Conservation (phyloP, 1,284 basidiomycete species). For the Tausonia pullulans region DNA sequence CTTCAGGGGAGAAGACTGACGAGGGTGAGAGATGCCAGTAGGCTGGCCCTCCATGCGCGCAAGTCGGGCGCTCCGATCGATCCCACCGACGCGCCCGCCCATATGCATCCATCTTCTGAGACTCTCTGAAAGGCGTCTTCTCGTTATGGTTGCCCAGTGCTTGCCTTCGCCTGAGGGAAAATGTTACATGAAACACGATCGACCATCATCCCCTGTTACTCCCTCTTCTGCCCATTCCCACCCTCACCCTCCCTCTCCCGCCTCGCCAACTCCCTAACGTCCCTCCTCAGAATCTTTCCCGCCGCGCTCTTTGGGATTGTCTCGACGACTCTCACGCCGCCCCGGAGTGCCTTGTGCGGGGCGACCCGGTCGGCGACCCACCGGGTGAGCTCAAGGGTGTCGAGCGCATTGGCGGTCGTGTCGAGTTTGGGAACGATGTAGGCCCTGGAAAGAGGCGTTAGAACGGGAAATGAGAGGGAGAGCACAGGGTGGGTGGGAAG, state of each 20-base stretch:
- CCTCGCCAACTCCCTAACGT: conserved; percentile 25
- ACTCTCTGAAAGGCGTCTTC: too few species aligned
- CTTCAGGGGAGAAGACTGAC: too few species aligned
- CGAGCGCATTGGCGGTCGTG: conserved; percentile 26
- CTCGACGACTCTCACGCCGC: conserved; percentile 37
- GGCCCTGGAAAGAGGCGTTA: conserved; percentile 38
- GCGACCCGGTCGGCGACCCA: conserved; percentile 49
- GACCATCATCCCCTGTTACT: not conserved
- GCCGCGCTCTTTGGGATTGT: conserved; percentile 38
- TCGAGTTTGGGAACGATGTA: conserved; percentile 47
- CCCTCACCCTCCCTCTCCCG: not conserved
- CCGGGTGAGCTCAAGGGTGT: conserved; percentile 43
- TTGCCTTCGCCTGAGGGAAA: too few species aligned
- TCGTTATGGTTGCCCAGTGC: too few species aligned
- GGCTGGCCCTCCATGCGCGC: too few species aligned
- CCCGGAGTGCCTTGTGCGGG: conserved; percentile 38
- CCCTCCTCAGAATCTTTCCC: conserved; percentile 33
- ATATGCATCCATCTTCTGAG: too few species aligned
- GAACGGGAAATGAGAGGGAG: not conserved
- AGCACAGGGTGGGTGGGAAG: not conserved
- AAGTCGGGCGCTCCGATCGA: too few species aligned
- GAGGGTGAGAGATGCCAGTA: too few species aligned
- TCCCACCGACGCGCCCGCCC: too few species aligned
- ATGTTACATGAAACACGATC: too few species aligned
- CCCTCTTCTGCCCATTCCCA: conserved; percentile 6